These are phyloP conservation scores for Cordyceps pruinosa DNA, from an alignment of 2,329 filamentous ascomycete genomes.

Conservation along the genomic window DNA sequence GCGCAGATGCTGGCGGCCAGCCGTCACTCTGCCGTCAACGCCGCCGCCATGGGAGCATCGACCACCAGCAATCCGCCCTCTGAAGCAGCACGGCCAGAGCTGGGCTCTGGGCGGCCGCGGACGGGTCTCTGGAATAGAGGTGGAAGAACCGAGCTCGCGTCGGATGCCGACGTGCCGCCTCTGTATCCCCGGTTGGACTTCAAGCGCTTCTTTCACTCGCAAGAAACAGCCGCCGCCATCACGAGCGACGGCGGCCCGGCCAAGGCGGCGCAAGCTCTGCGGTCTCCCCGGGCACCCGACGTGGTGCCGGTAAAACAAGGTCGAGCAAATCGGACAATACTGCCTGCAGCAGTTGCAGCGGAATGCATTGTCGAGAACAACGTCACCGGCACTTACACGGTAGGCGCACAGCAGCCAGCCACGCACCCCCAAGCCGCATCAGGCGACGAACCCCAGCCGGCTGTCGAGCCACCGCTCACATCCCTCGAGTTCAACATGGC, in stretches of 20 bases:
- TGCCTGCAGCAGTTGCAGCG: neutral
- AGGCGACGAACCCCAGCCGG: neutral
- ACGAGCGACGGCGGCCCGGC: neutral
- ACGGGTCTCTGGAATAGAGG: slow-evolving; percentile 23
- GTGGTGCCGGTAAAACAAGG: neutral
- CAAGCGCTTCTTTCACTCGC: slow-evolving; percentile 6
- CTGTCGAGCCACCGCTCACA: slow-evolving; percentile 28
- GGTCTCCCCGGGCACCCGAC: no score
- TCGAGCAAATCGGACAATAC: neutral
- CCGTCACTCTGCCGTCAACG: neutral
- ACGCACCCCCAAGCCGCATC: neutral
- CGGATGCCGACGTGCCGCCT: slow-evolving; percentile 17
- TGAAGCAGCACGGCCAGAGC: neutral
- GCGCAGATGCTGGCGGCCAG: neutral
- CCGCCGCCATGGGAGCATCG: neutral
- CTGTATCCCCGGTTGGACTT: slow-evolving; percentile 20
- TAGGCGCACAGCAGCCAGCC: neutral
- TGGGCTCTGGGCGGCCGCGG: neutral
- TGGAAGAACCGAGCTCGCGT: slow-evolving; percentile 25
- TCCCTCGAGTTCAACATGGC: slow-evolving; percentile 41
- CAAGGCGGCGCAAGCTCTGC: neutral
- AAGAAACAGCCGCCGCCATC: neutral
- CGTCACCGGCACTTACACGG: neutral
- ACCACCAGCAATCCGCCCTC: neutral
- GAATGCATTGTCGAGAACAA: neutral